Base-by-base conservation (phyloP, 2,329 filamentous ascomycete species). In the Fusarium sp. region DNA sequence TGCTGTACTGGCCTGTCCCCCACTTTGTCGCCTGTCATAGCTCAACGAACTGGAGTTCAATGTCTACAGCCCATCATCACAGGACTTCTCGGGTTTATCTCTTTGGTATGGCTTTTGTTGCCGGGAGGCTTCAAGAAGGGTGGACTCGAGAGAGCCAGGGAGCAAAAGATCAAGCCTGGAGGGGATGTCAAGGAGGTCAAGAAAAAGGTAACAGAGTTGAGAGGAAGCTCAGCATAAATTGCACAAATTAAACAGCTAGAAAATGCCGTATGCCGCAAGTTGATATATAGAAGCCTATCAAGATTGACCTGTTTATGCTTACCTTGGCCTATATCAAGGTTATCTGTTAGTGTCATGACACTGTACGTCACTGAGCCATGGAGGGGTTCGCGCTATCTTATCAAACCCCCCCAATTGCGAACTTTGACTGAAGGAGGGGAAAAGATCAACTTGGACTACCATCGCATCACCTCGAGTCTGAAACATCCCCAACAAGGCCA, bases 1-100 rank as follows among this genome's bases (percentile, higher is more conserved):
- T 95, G 3, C 75, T 93, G 55, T 92, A 93, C 77, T 95, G 91
- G 91, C 85, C 93, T 4, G 87, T 95, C 0, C 91, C 91, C 0
- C 84, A 85, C 52, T 92, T 94, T 71, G 82, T 90, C 57, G 88
- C 90, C 25, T 90, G 88, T 87, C 3, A 86, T 91, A 69, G 87
- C 89, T 3, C 78, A 84, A 61, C 78, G 72, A 38, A 81, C 78
- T 53, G 84, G 85, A 1, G 84, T 88, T 1, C 71, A 78, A 55
- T 83, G 84, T 3, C 70, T 88, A 58, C 84, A 87, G 69, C 84
- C 85, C 4, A 78, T 87, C 15, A 74, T 84, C 8, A 62, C 87
- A 38, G 79, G 78, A 2, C 73, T 85, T 29, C 67, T 87, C 9
- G 74, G 73, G 5, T 72, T 77, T 19, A 79, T 83, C 49, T 60